phyloP scores from a whole-genome alignment of 2,329 filamentous ascomycete genomes.

The Fusarium camptoceras region DNA sequence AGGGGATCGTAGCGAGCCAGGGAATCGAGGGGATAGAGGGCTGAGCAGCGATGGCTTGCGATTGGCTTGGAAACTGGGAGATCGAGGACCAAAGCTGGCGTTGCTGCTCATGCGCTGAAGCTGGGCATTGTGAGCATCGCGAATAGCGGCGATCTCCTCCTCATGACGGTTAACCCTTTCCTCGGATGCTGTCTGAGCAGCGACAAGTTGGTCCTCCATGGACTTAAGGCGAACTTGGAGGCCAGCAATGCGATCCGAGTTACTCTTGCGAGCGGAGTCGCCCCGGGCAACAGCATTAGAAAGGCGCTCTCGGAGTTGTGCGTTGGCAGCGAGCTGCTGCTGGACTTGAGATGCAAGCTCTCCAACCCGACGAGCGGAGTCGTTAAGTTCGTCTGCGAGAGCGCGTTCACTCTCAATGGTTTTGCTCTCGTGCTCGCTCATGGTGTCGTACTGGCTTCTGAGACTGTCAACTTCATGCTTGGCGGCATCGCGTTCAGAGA shows the following conservation, averaged over 20 bases:
- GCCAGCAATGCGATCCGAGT: slow-evolving; percentile 82
- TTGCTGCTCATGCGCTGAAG: slow-evolving; percentile 77
- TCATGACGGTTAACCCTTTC: slow-evolving; percentile 86
- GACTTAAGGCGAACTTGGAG: slow-evolving; percentile 83
- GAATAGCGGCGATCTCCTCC: slow-evolving; percentile 80
- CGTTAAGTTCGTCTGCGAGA: slow-evolving; percentile 76
- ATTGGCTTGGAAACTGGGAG: slow-evolving; percentile 49
- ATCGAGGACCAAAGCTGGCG: slow-evolving; percentile 47
- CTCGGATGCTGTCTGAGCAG: slow-evolving; percentile 87
- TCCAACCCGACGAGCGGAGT: slow-evolving; percentile 82
- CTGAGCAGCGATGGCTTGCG: slow-evolving; percentile 53
- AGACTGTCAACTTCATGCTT: slow-evolving; percentile 73
- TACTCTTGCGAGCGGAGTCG: slow-evolving; percentile 83
- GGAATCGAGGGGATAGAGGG: slow-evolving; percentile 53
- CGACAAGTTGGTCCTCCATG: slow-evolving; percentile 85
- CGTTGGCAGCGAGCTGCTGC: slow-evolving; percentile 82
- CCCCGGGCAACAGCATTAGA: slow-evolving; percentile 83
- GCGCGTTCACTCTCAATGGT: slow-evolving; percentile 70
- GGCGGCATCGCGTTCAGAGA: slow-evolving; percentile 79
- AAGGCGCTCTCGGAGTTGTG: slow-evolving; percentile 79
- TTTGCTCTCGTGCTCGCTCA: slow-evolving; percentile 67
- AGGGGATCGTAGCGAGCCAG: slow-evolving; percentile 52
- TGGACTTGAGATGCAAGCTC: slow-evolving; percentile 83
- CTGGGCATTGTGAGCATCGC: slow-evolving; percentile 81
- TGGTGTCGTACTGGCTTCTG: slow-evolving; percentile 68